Evolutionary conservation across 768 basidiomycete species (phyloP), one percentile per base, ranked within the genome.

Genomic region (Tylopilus felleus): DNA sequence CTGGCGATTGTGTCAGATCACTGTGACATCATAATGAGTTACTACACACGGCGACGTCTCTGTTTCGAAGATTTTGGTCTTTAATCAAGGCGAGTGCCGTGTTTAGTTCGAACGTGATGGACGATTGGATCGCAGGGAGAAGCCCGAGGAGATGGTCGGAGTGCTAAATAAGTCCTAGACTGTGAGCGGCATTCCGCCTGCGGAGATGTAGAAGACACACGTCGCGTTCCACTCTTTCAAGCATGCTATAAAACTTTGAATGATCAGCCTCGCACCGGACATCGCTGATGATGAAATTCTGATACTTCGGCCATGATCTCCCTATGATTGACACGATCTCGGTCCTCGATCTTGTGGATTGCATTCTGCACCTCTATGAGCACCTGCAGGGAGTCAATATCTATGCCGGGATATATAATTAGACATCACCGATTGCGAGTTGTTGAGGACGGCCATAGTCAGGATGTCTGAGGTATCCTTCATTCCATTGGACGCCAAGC

Each of bases 51-150:
- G 61, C 57, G 12, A 43, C 51, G 14, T 70, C 59, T 29, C 60
- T 44, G 57, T 70, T 70, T 41, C 66, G 64, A 27, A 64, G 62
- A 48, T 58, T 51, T 51, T 69, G 64, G 21, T 70, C 62, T 50
- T 68, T 60, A 27, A 69, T 66, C 52, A 70, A 49, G 42, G 54
- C 56, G 17, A 69, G 47, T 42, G 59, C 66, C 49, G 64, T 51
- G 47, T 41, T 56, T 9, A 70, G 28, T 51, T 69, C 68, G 41
- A 53, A 56, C 10, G 54, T 28, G 55, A 70, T 53, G 52, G 68
- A 60, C 29, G 66, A 57, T 53, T 58, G 60, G 29, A 70, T 49
- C 27, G 47, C 53, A 27, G 60, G 53, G 10, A 69, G 52, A 52
- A 68, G 49, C 16, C 55, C 61, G 55, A 61, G 62, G 65, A 66